phyloP scores from a whole-genome alignment of 805 yeast species.

The Candida insectorum region DNA sequence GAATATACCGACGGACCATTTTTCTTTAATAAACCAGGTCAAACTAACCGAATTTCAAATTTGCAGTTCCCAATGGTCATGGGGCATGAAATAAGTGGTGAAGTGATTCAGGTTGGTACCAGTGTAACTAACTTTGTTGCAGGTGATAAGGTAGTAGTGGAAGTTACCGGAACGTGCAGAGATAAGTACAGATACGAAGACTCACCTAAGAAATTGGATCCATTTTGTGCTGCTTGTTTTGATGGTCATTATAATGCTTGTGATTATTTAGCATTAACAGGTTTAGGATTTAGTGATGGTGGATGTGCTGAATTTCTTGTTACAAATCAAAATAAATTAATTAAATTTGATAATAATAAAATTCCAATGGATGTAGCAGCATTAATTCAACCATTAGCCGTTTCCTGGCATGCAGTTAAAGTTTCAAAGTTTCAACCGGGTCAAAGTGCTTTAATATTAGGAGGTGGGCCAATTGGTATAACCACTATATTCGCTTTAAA shows the following conservation, averaged over 20 bases:
- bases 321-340: constrained; percentile 37
- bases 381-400: constrained; percentile 55
- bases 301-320: constrained; percentile 50
- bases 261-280: constrained; percentile 44
- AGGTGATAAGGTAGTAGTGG: constrained; percentile 69
- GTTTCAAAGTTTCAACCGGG: constrained; percentile 40
- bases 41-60: constrained; percentile 46
- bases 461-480: constrained; percentile 64
- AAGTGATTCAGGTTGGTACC: constrained; percentile 55
- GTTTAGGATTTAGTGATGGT: constrained; percentile 57
- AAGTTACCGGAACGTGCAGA: constrained; percentile 57
- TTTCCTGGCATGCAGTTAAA: constrained; percentile 58
- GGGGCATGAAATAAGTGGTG: constrained; percentile 71
- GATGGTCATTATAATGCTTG: constrained; percentile 54
- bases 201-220: constrained; percentile 18
- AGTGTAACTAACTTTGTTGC: constrained; percentile 43
- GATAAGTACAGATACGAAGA: constrained; percentile 42
- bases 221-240: constrained; percentile 46
- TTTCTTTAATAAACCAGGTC: constrained; percentile 45
- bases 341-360: constrained; percentile 38
- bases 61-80: constrained; percentile 34
- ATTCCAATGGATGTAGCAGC: constrained; percentile 46
- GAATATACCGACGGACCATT: constrained; percentile 57
- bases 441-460: constrained; percentile 49
- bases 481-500: constrained; percentile 51